Percentiles rank a stretch among this genome's conserved stretches.
phyloP scores from a whole-genome alignment of 345 rosid genomes.

The Eucalyptus fibrosa region DNA sequence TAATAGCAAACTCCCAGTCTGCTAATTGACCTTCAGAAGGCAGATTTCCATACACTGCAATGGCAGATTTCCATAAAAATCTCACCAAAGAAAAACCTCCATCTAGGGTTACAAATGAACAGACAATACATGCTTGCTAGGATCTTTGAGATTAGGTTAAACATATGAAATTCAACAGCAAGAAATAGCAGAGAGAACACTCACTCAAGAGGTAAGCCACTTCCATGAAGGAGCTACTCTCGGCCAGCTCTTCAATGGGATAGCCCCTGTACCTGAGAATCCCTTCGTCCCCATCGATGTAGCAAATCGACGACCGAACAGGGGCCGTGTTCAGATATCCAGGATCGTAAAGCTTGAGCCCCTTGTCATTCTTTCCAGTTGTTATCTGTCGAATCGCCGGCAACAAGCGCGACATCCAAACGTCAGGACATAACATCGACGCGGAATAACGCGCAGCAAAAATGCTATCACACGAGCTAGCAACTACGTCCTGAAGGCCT shows the following conservation, averaged over 20 bases:
- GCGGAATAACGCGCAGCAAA: background rate
- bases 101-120: background rate
- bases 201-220: constrained; percentile 65
- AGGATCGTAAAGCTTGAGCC: constrained; percentile 79
- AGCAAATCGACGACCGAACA: constrained; percentile 70
- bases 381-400: constrained; percentile 30
- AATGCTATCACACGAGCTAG: background rate
- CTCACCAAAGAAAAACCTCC: background rate
- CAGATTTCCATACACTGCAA: constrained; percentile 80
- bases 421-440: background rate
- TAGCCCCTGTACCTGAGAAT: constrained; percentile 76
- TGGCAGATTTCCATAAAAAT: background rate
- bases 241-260: constrained; percentile 79
- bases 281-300: constrained; percentile 95
- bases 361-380: constrained; percentile 65
- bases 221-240: constrained; percentile 59
- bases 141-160: background rate
- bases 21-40: constrained; percentile 75
- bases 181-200: background rate
- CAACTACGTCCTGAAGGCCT: background rate
- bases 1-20: constrained; percentile 90
- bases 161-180: background rate
- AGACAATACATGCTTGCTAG: background rate
- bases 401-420: background rate
- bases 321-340: constrained; percentile 97